Conservation (phyloP, 306 rosid species). For the Cucurbita maxima region DNA sequence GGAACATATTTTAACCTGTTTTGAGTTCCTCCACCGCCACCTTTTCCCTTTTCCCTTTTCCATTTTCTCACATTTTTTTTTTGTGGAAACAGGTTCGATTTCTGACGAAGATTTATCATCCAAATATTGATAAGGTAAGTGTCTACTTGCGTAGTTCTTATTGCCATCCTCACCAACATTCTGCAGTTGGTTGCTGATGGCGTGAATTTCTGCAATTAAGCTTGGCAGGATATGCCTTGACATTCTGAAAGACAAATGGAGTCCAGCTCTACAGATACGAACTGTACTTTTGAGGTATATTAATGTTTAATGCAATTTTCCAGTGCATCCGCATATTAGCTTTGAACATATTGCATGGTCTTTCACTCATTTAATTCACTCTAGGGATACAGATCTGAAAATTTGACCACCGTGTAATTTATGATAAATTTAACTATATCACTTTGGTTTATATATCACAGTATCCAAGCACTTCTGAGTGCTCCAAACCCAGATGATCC, state of each 20-base stretch:
- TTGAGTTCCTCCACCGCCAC: neutral
- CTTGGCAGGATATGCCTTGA: constrained; percentile 21
- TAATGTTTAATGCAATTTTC: neutral
- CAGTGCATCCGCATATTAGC: neutral
- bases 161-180: neutral
- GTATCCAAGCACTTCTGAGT: constrained; percentile 94
- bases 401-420: neutral
- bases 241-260: constrained; percentile 20
- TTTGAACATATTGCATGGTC: neutral
- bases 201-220: neutral
- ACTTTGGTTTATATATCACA: constrained; percentile 2
- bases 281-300: constrained; percentile 17
- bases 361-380: neutral
- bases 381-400: neutral
- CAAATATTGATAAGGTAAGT: constrained; percentile 89
- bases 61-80: neutral
- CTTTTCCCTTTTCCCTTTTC: neutral
- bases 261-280: constrained; percentile 18
- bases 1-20: neutral
- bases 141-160: neutral
- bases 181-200: neutral
- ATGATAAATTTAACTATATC: too few species aligned
- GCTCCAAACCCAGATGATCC: constrained; percentile 99
- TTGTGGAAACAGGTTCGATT: constrained; percentile 63
- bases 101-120: constrained; percentile 91